These are phyloP conservation scores for Lactifluus hygrophoroides DNA, from an alignment of 768 basidiomycete genomes.

Conservation along the genomic window DNA sequence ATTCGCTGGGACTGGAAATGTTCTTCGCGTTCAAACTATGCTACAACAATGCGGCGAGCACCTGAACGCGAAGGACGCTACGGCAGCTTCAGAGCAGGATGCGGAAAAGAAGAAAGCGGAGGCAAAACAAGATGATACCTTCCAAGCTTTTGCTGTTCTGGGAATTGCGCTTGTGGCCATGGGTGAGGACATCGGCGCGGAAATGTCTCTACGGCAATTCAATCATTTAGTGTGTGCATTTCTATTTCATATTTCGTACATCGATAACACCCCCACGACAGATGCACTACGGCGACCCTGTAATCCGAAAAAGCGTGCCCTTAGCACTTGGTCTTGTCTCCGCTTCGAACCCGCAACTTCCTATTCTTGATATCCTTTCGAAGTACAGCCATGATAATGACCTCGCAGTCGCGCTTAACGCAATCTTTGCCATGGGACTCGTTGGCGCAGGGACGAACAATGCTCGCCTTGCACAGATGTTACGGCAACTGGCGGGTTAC, in stretches of 20 bases:
- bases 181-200: slow-evolving; percentile 96
- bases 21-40: slow-evolving; percentile 86
- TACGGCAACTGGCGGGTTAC: slow-evolving; percentile 94
- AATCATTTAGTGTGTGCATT: slow-evolving; percentile 74
- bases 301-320: slow-evolving; percentile 86
- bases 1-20: slow-evolving; percentile 92
- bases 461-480: slow-evolving; percentile 94
- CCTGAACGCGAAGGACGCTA: slow-evolving; percentile 41
- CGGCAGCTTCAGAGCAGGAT: slow-evolving; percentile 40
- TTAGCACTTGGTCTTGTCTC: slow-evolving; percentile 92
- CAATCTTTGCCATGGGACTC: slow-evolving; percentile 98
- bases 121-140: slow-evolving; percentile 58
- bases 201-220: slow-evolving; percentile 96
- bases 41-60: slow-evolving; percentile 93
- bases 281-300: slow-evolving; percentile 98
- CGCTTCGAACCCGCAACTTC: slow-evolving; percentile 90
- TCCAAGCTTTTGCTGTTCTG: slow-evolving; percentile 88
- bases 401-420: slow-evolving; percentile 90
- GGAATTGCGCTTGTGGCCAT: slow-evolving; percentile 93
- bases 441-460: slow-evolving; percentile 99
- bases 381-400: slow-evolving; percentile 99
- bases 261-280: slow-evolving; percentile 27
- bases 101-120: slow-evolving; percentile 46
- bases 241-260: slow-evolving; percentile 19
- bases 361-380: slow-evolving; percentile 92